Evolutionary conservation across 2,329 filamentous ascomycete species (phyloP).

Genomic region (Claviceps pusilla): DNA sequence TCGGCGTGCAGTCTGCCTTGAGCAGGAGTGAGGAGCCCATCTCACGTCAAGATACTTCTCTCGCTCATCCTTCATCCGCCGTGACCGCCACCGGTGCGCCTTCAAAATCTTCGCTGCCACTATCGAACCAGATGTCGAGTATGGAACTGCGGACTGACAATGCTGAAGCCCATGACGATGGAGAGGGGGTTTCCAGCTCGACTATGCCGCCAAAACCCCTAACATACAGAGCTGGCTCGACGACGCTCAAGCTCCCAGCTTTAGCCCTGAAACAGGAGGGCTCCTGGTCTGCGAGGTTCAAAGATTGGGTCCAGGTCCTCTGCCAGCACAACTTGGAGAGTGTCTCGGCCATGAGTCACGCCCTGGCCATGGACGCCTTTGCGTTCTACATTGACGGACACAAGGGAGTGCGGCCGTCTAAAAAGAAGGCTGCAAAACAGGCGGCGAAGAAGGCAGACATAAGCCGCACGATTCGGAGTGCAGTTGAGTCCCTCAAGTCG

Average conservation of each 20-base stretch:
- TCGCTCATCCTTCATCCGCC: neutral
- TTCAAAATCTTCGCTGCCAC: neutral
- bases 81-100: neutral
- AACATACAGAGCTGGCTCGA: slow-evolving; percentile 9
- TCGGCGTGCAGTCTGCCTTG: neutral
- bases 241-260: slow-evolving; percentile 15
- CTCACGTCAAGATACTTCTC: neutral
- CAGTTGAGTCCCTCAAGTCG: slow-evolving; percentile 9
- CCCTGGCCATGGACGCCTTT: slow-evolving; percentile 14
- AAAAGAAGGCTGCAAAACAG: slow-evolving; percentile 19
- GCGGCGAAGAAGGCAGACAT: slow-evolving; percentile 14
- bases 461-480: slow-evolving; percentile 11
- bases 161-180: neutral
- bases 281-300: slow-evolving; percentile 21
- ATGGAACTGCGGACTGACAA: neutral
- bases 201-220: slow-evolving; percentile 10
- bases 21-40: neutral
- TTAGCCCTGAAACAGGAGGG: slow-evolving; percentile 14
- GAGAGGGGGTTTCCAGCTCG: slow-evolving; percentile 3
- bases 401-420: slow-evolving; percentile 16
- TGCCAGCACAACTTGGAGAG: slow-evolving; percentile 13
- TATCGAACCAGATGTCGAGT: neutral
- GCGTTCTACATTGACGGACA: slow-evolving; percentile 16
- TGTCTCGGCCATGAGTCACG: slow-evolving; percentile 11
- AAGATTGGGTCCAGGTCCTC: slow-evolving; percentile 21